A percentile compares a stretch with the other conserved stretches of the same genome.
phyloP scores from a whole-genome alignment of 768 basidiomycete genomes.

The Pisolithus orientalis region DNA sequence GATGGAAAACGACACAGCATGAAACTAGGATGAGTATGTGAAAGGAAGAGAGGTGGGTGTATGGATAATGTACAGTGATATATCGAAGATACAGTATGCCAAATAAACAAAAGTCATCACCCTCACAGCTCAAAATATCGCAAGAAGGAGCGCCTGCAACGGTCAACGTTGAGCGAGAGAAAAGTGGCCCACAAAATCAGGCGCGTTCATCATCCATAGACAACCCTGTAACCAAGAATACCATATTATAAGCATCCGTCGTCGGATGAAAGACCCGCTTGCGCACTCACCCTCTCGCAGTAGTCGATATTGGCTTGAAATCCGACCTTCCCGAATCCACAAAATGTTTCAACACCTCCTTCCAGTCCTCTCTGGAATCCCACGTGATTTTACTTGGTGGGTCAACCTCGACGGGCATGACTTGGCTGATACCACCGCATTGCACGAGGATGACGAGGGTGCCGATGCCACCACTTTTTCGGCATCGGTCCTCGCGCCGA shows the following conservation, averaged over 20 bases:
- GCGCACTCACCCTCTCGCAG: constrained; percentile 58
- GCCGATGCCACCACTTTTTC: constrained; percentile 70
- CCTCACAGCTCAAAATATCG: background rate
- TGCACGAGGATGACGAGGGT: constrained; percentile 70
- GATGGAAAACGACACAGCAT: background rate
- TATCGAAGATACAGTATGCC: background rate
- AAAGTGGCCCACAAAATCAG: constrained; percentile 6
- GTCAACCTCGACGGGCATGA: constrained; percentile 85
- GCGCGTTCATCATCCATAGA: constrained; percentile 32
- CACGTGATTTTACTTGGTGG: constrained; percentile 70
- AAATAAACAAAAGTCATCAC: constrained; percentile 2
- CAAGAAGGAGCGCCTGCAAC: constrained; percentile 17
- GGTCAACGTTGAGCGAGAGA: constrained; percentile 21
- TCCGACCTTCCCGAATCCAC: constrained; percentile 68
- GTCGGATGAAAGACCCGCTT: background rate
- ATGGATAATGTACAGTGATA: background rate
- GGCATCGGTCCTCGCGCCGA: constrained; percentile 74
- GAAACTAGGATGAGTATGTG: too few species aligned
- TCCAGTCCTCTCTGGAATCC: constrained; percentile 74
- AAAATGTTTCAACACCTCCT: constrained; percentile 59
- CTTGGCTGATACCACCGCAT: constrained; percentile 69
- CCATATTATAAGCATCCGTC: constrained; percentile 5
- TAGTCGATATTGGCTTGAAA: constrained; percentile 80
- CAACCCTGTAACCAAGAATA: constrained; percentile 25
- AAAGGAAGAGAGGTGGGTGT: too few species aligned